phyloP scores from a whole-genome alignment of 768 basidiomycete genomes.

The Mycena crocata region DNA sequence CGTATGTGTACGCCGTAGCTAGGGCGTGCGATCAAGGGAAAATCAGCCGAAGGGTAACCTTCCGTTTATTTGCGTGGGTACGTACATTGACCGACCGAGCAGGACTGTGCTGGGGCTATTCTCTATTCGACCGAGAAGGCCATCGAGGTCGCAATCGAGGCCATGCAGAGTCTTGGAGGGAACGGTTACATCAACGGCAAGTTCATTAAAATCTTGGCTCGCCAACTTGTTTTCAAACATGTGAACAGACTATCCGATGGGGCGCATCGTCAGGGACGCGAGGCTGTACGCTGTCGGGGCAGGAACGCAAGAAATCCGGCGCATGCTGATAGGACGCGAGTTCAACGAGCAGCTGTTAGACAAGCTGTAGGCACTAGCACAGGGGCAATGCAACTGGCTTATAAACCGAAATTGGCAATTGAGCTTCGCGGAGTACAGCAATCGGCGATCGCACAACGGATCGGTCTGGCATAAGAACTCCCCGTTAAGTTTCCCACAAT shows the following conservation, averaged over 20 bases:
- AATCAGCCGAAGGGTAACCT: conserved; percentile 75
- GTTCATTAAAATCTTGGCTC: conserved; percentile 6
- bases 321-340: conserved; percentile 94
- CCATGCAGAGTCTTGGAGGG: conserved; percentile 93
- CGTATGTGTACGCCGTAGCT: conserved; percentile 95
- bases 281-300: conserved; percentile 94
- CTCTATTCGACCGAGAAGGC: conserved; percentile 93
- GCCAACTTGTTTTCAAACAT: neutral
- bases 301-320: conserved; percentile 95
- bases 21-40: conserved; percentile 86
- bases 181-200: conserved; percentile 96
- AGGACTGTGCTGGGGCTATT: conserved; percentile 97
- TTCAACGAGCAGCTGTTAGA: conserved; percentile 77
- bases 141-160: conserved; percentile 90
- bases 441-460: neutral
- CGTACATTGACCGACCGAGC: neutral
- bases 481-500: too few relatives aligned
- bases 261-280: conserved; percentile 88
- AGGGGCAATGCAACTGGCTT: neutral
- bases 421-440: conserved; percentile 3
- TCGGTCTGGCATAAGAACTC: too few relatives aligned
- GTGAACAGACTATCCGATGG: conserved; percentile 84
- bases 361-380: conserved; percentile 18
- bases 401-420: conserved; percentile 1
- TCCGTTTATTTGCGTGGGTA: conserved; percentile 1